Evolutionary conservation across 441 rosid genomes (phyloP).

Genomic region (Viola pubescens): DNA sequence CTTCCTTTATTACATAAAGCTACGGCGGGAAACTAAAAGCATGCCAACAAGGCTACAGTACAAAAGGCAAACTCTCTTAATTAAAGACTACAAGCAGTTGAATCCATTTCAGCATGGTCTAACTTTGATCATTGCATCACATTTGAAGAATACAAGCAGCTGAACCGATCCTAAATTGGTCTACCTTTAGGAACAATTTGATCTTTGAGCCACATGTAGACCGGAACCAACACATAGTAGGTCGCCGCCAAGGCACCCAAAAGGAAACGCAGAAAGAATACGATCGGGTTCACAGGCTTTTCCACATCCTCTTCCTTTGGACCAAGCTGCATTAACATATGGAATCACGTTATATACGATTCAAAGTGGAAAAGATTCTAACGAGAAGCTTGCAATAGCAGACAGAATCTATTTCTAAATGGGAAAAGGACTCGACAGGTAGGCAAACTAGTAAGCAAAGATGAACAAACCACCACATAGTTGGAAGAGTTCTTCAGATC

Average conservation of each 20-base stretch:
- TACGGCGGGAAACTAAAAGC: too few species aligned
- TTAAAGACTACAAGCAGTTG: too few species aligned
- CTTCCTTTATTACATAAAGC: too few species aligned
- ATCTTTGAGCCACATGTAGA: slow-evolving; percentile 95
- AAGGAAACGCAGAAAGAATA: slow-evolving; percentile 57
- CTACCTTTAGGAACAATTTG: slow-evolving; percentile 66
- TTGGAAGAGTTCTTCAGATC: too few species aligned
- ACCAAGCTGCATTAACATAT: slow-evolving; percentile 51
- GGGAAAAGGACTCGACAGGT: too few species aligned
- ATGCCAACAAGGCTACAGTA: too few species aligned
- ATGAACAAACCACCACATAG: too few species aligned
- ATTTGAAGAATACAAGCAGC: not conserved
- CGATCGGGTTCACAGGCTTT: slow-evolving; percentile 57
- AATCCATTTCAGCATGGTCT: too few species aligned
- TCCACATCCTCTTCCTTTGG: slow-evolving; percentile 76
- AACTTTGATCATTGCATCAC: too few species aligned
- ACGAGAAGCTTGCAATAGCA: not conserved
- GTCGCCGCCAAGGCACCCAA: slow-evolving; percentile 68
- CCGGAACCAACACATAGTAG: slow-evolving; percentile 68
- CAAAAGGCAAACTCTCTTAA: too few species aligned
- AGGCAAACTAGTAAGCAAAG: too few species aligned
- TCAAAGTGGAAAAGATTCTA: not conserved
- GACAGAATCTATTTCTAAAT: not conserved
- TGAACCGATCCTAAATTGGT: slow-evolving; percentile 38
- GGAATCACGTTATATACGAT: too few species aligned